Base-by-base conservation (phyloP, 495 filamentous ascomycete genomes). In the Pyrenopolyporus hunteri region DNA sequence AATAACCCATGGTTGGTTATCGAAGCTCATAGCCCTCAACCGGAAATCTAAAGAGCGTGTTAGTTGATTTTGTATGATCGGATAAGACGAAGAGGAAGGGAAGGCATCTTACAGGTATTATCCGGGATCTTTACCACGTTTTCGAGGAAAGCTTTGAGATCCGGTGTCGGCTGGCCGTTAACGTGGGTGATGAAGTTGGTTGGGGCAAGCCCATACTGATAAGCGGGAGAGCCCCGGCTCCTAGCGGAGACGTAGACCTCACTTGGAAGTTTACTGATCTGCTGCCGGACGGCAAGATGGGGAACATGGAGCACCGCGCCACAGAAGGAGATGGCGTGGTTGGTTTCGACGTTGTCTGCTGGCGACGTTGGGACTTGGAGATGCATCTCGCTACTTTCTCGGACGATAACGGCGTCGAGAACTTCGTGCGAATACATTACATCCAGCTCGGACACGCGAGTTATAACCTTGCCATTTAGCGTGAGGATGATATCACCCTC, bases 151-250 rank as follows among this genome's bases (percentile, higher is more conserved):
- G 79, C 71, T 59, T 89, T 85, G 3, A 99, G 78, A 71, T 94
- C 87, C 6, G 84, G 86, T 4, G 94, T 98, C 9, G 87, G 80
- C 31, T 88, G 82, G 50, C 90, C 91, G 71, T 99, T 98, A 66
- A 99, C 92, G 32, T 91, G 90, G 1, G 92, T 92, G 68, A 99
- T 88, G 79, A 99, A 99, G 74, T 97, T 99, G 7, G 94, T 99
- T 0, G 92, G 92, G 5, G 92, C 89, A 25, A 99, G 83, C 6
- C 90, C 90, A 70, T 97, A 98, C 72, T 94, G 90, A 69, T 92
- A 96, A 0, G 94, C 85, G 0, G 94, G 94, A 0, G 88, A 91
- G 20, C 94, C 94, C 36, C 92, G 72, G 39, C 89, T 89, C 59
- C 92, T 76, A 1, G 90, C 91, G 66, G 89, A 92, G 20, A 99